Base-by-base conservation (phyloP, 106 monocot species). In the Narthecium ossifragum region DNA sequence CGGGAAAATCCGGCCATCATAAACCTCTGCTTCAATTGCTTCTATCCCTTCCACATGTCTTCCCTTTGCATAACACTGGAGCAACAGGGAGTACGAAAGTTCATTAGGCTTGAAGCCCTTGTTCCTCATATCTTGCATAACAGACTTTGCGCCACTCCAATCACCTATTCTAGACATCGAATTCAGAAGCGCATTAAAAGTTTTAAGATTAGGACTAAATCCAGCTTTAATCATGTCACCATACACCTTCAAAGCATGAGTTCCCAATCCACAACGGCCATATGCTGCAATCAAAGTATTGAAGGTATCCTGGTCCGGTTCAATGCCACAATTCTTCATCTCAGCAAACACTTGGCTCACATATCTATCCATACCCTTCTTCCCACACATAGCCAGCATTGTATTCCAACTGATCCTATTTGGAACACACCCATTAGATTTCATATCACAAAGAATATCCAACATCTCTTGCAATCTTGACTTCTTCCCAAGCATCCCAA, bases 391-490 rank as follows among this genome's bases (percentile, higher is more conserved):
- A 0, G 90, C 94, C 63, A 96, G 31, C 72, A 90, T 66, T 8
- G 85, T 94, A 43, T 94, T 94, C 92, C 92, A 92, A 14, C 86
- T 96, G 24, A 96, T 56, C 58, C 82, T 74, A 59, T 86, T 90
- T 0, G 94, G 94, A 6, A 51, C 73, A 69, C 89, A 98, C 11
- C 86, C 86, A 67, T 74, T 81, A 17, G 59, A 78, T 57, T 69
- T 80, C 96, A 98, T 98, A 23, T 90, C 90, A 1, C 40, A 34
- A 4, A 98, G 68, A 30, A 98, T 63, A 15, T 77, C 54, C 38
- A 98, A 20, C 78, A 98, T 98, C 57, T 87, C 84, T 5, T 38
- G 40, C 13, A 61, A 74, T 61, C 78, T 78, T 22, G 78, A 78
- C 52, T 90, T 90, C 73, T 84, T 90, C 15, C 83, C 96, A 22